Base-by-base conservation (phyloP, 805 yeast genomes). In the Candida tallmaniae region DNA sequence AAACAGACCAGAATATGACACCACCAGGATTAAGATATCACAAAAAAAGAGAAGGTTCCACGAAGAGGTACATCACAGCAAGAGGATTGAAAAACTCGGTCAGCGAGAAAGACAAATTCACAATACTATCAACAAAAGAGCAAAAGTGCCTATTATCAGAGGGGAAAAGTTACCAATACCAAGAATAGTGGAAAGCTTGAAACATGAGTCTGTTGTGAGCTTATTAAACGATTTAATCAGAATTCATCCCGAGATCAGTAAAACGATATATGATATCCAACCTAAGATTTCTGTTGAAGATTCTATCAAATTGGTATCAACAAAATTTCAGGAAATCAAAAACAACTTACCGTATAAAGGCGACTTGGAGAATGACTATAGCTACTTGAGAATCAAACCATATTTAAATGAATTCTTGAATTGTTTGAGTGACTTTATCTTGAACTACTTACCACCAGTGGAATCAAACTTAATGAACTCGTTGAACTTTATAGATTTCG, bases 381-480 rank as follows among this genome's bases (percentile, higher is more conserved):
- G 89, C 4, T 86, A 76, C 53, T 58, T 83, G 38, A 68, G 95
- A 37, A 83, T 87, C 23, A 78, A 83, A 48, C 74, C 82, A 5
- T 58, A 65, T 38, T 70, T 84, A 41, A 73, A 74, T 39, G 93
- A 83, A 45, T 84, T 86, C 46, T 70, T 83, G 40, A 67, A 70
- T 41, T 77, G 85, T 15, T 62, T 87, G 35, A 75, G 83, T 12
- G 96, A 86, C 55, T 85, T 80, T 52, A 78, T 84, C 4, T 63
- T 81, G 38, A 76, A 74, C 46, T 81, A 80, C 46, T 61, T 86
- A 40, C 88, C 93, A 14, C 90, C 90, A 2, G 68, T 74, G 33
- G 86, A 80, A 48, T 41, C 63, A 16, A 75, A 75, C 47, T 58
- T 74, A 12, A 53, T 70, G 17, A 65, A 65, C 31, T 70, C 86